Percentiles rank a stretch among this genome's conserved stretches.
Evolutionary conservation across 129 eudicot genomes (phyloP).

Genomic region (Cynara cardunculus): DNA sequence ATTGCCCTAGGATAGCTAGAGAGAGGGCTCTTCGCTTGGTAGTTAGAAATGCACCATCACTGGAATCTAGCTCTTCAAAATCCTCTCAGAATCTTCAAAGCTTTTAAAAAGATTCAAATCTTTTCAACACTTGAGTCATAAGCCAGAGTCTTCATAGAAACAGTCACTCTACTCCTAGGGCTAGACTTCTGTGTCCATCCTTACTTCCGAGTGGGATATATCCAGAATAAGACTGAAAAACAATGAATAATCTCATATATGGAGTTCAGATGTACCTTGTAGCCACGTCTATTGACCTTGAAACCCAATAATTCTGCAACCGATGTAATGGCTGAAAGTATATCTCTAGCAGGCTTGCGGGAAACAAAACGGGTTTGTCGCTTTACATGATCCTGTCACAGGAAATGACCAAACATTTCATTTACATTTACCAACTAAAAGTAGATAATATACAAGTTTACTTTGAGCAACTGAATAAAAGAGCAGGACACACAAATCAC

Average conservation of each 20-base stretch:
- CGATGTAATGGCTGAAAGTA: slow-evolving; percentile 56
- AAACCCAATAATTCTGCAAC: slow-evolving; percentile 81
- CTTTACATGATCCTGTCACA: slow-evolving; percentile 73
- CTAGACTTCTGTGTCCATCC: too few species aligned
- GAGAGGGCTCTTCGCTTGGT: too few species aligned
- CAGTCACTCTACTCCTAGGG: too few species aligned
- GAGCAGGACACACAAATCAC: neutral
- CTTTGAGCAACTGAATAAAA: neutral
- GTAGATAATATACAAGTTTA: neutral
- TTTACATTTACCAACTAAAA: slow-evolving; percentile 13
- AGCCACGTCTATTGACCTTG: slow-evolving; percentile 73
- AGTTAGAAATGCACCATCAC: too few species aligned
- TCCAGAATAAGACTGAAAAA: neutral
- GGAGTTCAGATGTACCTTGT: slow-evolving; percentile 52
- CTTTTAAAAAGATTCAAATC: too few species aligned
- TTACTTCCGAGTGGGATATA: too few species aligned
- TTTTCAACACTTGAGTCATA: too few species aligned
- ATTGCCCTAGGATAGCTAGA: too few species aligned
- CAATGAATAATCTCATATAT: neutral
- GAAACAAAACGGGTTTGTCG: slow-evolving; percentile 99
- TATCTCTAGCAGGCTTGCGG: slow-evolving; percentile 72
- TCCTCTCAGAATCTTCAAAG: too few species aligned
- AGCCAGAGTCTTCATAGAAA: too few species aligned
- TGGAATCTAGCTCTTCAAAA: too few species aligned
- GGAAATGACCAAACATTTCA: neutral